Evolutionary conservation across 2,329 filamentous ascomycete genomes (phyloP).

Genomic region (Ceratocystis eucalypticola): DNA sequence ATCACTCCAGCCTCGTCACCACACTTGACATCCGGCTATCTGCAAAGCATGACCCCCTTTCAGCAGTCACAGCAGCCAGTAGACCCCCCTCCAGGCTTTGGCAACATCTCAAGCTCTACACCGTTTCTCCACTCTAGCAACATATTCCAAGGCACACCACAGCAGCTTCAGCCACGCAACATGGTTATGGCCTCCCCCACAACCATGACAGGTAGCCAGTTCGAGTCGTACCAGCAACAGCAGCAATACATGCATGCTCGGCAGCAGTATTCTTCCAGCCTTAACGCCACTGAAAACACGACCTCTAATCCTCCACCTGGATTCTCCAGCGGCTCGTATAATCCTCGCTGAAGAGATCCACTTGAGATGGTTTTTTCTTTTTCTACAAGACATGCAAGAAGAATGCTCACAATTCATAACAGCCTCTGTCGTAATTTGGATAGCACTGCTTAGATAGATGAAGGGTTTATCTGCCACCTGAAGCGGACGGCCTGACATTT

Average conservation of each 20-base stretch:
- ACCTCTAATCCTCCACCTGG: conserved; percentile 8
- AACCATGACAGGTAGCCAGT: neutral
- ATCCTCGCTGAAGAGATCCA: neutral
- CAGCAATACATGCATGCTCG: conserved; percentile 6
- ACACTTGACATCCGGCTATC: conserved; percentile 3
- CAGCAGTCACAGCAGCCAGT: conserved; percentile 1
- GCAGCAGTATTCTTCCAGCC: neutral
- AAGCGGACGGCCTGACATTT: too few relatives aligned
- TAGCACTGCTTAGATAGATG: too few relatives aligned
- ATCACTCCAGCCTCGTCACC: conserved; percentile 5
- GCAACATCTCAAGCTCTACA: neutral
- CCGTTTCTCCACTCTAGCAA: neutral
- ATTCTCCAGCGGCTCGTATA: conserved; percentile 7
- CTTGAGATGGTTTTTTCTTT: neutral
- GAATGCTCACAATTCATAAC: too few relatives aligned
- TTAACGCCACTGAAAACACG: neutral
- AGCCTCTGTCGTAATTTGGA: too few relatives aligned
- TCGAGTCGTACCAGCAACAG: neutral
- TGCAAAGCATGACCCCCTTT: conserved; percentile 13
- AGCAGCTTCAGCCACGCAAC: conserved; percentile 13
- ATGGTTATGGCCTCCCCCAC: neutral
- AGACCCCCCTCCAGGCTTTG: conserved; percentile 11
- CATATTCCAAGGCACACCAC: conserved; percentile 5
- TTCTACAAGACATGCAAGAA: neutral
- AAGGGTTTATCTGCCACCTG: too few relatives aligned